Base-by-base conservation (phyloP, 306 rosid species). In the Myrica gale region DNA sequence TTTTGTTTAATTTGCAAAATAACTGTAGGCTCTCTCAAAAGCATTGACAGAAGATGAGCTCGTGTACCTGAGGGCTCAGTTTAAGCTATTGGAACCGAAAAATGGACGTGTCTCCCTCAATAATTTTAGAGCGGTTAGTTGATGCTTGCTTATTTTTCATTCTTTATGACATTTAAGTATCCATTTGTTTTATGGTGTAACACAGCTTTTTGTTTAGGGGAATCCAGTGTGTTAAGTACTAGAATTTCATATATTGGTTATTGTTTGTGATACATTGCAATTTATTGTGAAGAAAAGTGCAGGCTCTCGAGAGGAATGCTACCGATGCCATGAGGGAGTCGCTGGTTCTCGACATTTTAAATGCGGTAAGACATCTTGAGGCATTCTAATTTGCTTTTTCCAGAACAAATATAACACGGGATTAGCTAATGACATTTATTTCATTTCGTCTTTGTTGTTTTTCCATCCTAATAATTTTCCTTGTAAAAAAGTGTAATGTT, bases 271-370 rank as follows among this genome's bases (percentile, higher is more conserved):
- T 76, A 76, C 75, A 56, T 61, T 70, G 74, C 53, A 73, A 85
- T 81, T 78, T 54, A 60, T 76, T 45, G 10, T 42, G 66, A 72
- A 80, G 61, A 69, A 23, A 74, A 65, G 51, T 84, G 54, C 93
- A 95, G 98, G 97, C 96, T 71, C 96, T 95, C 79, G 47, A 76
- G 91, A 90, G 86, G 84, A 88, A 88, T 82, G 84, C 91, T 70
- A 95, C 98, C 17, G 97, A 95, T 77, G 94, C 98, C 76, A 95
- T 92, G 98, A 90, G 78, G 87, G 96, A 92, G 81, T 87, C 98
- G 9, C 88, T 86, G 83, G 96, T 92, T 75, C 74, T 73, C 6
- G 96, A 92, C 61, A 85, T 90, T 82, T 76, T 95, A 79, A 89
- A 89, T 81, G 45, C 83, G 93, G 98, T 95, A 82, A 86, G 91